These are phyloP conservation scores for Sclerotinia trifoliorum DNA, from an alignment of 2,329 filamentous ascomycete genomes.

Conservation along the genomic window DNA sequence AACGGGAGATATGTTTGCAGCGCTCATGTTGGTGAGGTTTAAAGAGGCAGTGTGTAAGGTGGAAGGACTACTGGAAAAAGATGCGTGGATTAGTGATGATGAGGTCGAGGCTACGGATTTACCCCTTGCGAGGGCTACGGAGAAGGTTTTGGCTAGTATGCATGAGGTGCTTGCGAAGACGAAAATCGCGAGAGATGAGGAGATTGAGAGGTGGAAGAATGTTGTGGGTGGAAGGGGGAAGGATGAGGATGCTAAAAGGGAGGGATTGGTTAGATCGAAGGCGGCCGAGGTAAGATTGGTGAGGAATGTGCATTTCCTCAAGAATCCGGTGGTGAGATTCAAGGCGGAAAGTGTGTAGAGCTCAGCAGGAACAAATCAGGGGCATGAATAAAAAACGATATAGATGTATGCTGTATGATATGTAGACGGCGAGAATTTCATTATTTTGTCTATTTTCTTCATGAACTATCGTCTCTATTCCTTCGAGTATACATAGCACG, in stretches of 20 bases:
- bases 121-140: conserved; percentile 77
- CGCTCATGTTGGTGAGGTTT: conserved; percentile 81
- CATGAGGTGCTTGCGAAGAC: conserved; percentile 75
- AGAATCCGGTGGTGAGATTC: conserved; percentile 64
- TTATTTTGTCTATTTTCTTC: not conserved
- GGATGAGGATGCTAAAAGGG: conserved; percentile 43
- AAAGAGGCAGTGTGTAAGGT: conserved; percentile 69
- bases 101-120: conserved; percentile 66
- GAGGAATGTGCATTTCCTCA: conserved; percentile 67
- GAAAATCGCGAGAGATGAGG: conserved; percentile 62
- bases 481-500: not conserved
- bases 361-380: not conserved
- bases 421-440: conserved; percentile 3
- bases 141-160: conserved; percentile 91
- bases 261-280: conserved; percentile 70
- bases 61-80: conserved; percentile 49
- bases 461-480: not conserved
- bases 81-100: conserved; percentile 77
- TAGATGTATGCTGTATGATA: not conserved
- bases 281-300: conserved; percentile 87
- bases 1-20: conserved; percentile 98
- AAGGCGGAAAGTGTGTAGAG: conserved; percentile 50
- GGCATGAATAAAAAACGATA: not conserved
- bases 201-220: conserved; percentile 55
- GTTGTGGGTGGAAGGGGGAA: conserved; percentile 45